A percentile compares a stretch with the other conserved stretches of the same genome.
These are phyloP conservation scores for Entomortierella beljakovae DNA, from an alignment of 192 early-diverging fungal species.

Conservation along the genomic window DNA sequence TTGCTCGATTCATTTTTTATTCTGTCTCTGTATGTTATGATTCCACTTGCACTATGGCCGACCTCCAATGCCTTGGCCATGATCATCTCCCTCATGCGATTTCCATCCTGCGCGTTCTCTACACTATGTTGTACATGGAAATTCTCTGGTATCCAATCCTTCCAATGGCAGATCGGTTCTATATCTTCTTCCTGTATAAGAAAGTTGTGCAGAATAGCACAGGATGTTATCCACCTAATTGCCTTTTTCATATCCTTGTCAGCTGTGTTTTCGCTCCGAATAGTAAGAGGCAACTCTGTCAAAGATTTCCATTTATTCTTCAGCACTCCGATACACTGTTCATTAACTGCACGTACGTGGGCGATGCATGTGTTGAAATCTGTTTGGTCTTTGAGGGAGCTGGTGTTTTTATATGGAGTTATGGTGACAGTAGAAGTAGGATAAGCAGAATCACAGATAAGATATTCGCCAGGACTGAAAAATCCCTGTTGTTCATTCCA, in stretches of 20 bases:
- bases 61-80: too few species aligned
- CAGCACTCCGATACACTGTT: background rate
- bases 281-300: background rate
- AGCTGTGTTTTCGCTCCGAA: background rate
- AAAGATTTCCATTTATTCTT: background rate
- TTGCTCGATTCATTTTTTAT: too few species aligned
- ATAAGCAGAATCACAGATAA: background rate
- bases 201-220: background rate
- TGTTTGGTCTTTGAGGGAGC: background rate
- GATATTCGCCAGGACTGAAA: background rate
- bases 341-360: background rate
- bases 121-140: too few species aligned
- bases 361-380: conserved; percentile 5
- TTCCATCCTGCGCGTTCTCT: too few species aligned
- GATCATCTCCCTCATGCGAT: too few species aligned
- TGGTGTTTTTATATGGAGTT: background rate
- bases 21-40: too few species aligned
- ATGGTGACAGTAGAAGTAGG: background rate
- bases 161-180: too few species aligned
- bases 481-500: background rate
- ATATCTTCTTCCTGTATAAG: background rate
- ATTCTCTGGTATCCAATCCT: too few species aligned
- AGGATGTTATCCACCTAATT: background rate
- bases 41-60: too few species aligned
- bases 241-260: background rate